Base-by-base conservation (phyloP, 169 alveolate genomes). In the Amoebophrya sp. region DNA sequence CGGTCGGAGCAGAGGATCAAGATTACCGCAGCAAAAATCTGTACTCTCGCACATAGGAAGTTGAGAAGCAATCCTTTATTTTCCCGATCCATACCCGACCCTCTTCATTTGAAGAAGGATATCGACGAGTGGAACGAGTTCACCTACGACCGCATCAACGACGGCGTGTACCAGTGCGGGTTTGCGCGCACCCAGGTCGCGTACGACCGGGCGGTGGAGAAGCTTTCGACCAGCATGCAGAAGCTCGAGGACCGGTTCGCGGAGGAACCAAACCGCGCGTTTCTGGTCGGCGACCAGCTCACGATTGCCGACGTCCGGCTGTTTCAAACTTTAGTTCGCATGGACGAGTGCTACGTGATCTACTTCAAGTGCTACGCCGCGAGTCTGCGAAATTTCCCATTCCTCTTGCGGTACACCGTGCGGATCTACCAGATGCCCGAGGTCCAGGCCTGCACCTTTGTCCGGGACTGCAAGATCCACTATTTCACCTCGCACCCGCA, bases 101-200 rank as follows among this genome's bases (percentile, higher is more conserved):
- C 54, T 2, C 23, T 7, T 12, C 23, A 41, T 2, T 12, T 41
- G 54, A 41, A 41, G 54, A 12, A 41, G 12, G 54, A 41, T 2
- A 41, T 41, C 54, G 54, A 41, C 54, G 54, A 2, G 54, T 41
- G 54, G 54, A 41, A 66, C 35, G 83, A 66, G 7, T 66, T 12
- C 35, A 25, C 32, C 83, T 66, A 66, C 35, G 38, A 25, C 35
- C 7, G 10, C 32, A 25, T 66, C 10, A 66, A 66, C 35, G 35
- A 66, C 83, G 83, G 83, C 10, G 83, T 66, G 38, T 66, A 66
- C 83, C 1, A 66, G 83, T 66, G 83, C 83, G 83, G 83, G 38
- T 66, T 66, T 25, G 29, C 39, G 29, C 83, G 83, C 32, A 12
- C 83, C 83, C 83, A 66, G 35, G 83, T 1, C 39, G 83, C 83